These are phyloP conservation scores for Grigorovia humatica DNA, from an alignment of 805 yeast genomes.

Conservation along the genomic window DNA sequence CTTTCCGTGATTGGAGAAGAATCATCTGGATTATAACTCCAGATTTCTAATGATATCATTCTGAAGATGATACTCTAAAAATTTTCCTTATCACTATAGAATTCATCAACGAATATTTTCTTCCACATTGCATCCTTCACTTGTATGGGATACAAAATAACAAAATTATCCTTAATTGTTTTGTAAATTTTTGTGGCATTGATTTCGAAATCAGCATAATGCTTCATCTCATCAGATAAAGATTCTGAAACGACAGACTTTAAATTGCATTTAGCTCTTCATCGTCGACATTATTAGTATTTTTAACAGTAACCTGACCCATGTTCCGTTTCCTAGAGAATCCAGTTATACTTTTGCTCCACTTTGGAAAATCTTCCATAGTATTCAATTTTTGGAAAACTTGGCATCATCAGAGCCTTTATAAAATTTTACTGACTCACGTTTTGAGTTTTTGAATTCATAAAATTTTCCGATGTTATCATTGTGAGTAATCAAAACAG, in stretches of 20 bases:
- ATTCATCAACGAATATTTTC: not conserved
- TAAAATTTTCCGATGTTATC: too few species aligned
- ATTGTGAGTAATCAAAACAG: too few species aligned
- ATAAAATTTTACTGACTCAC: too few species aligned
- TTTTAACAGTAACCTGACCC: not conserved
- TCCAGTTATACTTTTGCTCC: not conserved
- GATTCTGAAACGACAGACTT: not conserved
- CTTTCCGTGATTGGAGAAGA: not conserved
- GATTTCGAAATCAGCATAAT: not conserved
- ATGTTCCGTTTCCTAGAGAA: not conserved
- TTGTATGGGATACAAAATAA: not conserved
- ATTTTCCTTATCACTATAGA: not conserved
- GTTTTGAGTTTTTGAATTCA: too few species aligned
- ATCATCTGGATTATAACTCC: not conserved
- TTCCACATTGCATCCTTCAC: not conserved
- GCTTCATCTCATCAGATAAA: not conserved
- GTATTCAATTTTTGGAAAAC: not conserved
- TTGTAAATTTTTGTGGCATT: not conserved
- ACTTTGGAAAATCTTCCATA: not conserved
- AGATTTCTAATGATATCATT: not conserved
- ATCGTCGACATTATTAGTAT: not conserved
- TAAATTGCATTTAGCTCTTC: not conserved
- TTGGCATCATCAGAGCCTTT: too few species aligned
- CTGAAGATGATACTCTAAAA: too few species aligned
- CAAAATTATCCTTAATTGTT: too few species aligned